phyloP scores from a whole-genome alignment of 176 grass and related monocot species.

The Eleusine coracana region DNA sequence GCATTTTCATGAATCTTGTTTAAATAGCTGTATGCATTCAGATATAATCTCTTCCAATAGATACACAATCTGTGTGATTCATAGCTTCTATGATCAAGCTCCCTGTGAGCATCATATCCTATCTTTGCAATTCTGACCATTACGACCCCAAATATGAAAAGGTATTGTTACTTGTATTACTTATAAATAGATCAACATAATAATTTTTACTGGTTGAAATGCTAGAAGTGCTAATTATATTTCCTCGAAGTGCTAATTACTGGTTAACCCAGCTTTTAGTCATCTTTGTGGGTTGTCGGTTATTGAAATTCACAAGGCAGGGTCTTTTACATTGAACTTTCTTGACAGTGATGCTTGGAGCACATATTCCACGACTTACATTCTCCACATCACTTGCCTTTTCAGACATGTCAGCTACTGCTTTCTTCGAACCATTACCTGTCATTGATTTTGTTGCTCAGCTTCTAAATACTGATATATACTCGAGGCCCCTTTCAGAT shows the following conservation, averaged over 20 bases:
- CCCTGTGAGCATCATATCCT: no score
- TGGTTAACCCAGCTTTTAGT: background rate
- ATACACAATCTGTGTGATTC: no score
- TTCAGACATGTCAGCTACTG: constrained; percentile 95
- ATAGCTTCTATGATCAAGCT: no score
- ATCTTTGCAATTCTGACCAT: background rate
- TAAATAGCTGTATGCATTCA: background rate
- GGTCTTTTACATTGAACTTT: constrained; percentile 9
- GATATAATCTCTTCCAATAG: no score
- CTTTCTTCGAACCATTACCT: constrained; percentile 85
- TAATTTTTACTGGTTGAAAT: background rate
- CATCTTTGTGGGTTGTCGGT: background rate
- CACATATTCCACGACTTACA: background rate
- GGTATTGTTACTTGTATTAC: background rate
- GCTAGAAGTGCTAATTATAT: background rate
- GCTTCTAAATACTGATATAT: constrained; percentile 75
- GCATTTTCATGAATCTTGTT: background rate
- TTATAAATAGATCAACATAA: background rate
- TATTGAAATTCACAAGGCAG: background rate
- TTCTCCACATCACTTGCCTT: constrained; percentile 18
- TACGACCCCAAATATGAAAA: constrained; percentile 1
- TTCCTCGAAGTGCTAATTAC: no score
- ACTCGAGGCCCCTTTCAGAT: constrained; percentile 67
- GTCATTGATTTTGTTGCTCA: constrained; percentile 75
- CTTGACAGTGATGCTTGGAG: background rate